Evolutionary conservation across 495 filamentous ascomycete species (phyloP), one percentile per base, ranked within the genome.

Genomic region (Rhypophila decipiens): DNA sequence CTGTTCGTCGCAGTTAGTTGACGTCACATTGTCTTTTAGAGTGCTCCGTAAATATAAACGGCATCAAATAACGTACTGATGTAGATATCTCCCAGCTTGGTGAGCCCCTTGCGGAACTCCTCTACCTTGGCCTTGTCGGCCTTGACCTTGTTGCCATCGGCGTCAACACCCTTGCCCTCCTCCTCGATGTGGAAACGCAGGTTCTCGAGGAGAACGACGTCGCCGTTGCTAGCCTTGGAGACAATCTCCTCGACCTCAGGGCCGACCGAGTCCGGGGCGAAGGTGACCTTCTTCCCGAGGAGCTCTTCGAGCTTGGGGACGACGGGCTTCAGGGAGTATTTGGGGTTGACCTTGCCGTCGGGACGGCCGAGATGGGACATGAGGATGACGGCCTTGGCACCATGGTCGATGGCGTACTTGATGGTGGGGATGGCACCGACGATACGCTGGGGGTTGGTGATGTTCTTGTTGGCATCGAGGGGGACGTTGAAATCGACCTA

Each of bases 401-500:
- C 86, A 73, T 96, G 65, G 57, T 96, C 89, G 63, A 90, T 75
- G 66, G 93, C 94, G 68, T 99, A 90, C 74, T 95, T 96, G 77
- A 99, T 97, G 51, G 93, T 96, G 61, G 94, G 93, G 56, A 97
- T 71, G 60, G 93, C 93, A 64, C 93, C 93, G 64, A 89, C 91
- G 59, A 99, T 97, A 71, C 93, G 91, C 71, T 97, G 94, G 68
- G 84, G 86, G 79, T 97, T 97, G 65, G 93, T 96, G 66, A 96
- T 79, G n/a, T 91, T 89, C 76, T 86, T 86, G 51, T 90, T 73
- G 53, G 74, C 78, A 64, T 97, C 87, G 64, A 96, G 88, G 55
- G 93, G 93, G 42, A 99, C 93, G 73, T 99, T 99, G 82, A 99
- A 99, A 76, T 99, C 93, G 58, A 99, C 91, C 91, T n/a, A n/a